Base-by-base conservation (phyloP, 1,284 basidiomycete species). In the Tremellales sp. region DNA sequence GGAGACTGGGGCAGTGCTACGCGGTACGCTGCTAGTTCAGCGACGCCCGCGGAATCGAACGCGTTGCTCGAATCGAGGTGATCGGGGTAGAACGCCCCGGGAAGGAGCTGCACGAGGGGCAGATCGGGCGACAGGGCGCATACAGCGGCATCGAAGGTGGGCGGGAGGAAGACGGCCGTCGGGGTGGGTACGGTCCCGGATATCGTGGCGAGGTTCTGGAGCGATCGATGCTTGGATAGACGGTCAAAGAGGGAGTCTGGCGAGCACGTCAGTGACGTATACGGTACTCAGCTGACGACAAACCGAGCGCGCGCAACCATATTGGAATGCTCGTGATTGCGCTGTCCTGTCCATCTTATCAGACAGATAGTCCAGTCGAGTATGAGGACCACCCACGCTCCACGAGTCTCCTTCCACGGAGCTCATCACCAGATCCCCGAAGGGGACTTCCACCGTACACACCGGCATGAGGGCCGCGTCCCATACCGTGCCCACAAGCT, bases 31-130 rank as follows among this genome's bases (percentile, higher is more conserved):
- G 6, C 6, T 18, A 26, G 24, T 12, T 21, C 7, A 12, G 6
- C 8, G 37, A 25, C 14, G 8, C 22, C 27, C 7, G 19, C 14
- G 9, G 37, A 25, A 25, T 39, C 37, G 9, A 24, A 26, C 7
- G 6, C 18, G 24, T 25, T 39, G 9, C 22, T 21, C 9, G 37
- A 24, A 10, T 6, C 8, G 7, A 39, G 37, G 27, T 39, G 16
- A 6, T 22, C 22, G 14, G 9, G 18, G 37, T 39, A 39, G 37
- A 39, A 39, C 9, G 37, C 34, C 22, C 18, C 9, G 8, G 18
- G 37, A 18, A 39, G 37, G 18, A 39, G 37, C 24, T 39, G 37
- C 12, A 10, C 27, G 37, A 39, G 37, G 8, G 37, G 18, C 27
- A 25, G 22, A 18, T 21, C 37, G 24, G 37, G 27, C 19, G 37